Evolutionary conservation across 768 basidiomycete species (phyloP).

Genomic region (Leccinum arenicola): DNA sequence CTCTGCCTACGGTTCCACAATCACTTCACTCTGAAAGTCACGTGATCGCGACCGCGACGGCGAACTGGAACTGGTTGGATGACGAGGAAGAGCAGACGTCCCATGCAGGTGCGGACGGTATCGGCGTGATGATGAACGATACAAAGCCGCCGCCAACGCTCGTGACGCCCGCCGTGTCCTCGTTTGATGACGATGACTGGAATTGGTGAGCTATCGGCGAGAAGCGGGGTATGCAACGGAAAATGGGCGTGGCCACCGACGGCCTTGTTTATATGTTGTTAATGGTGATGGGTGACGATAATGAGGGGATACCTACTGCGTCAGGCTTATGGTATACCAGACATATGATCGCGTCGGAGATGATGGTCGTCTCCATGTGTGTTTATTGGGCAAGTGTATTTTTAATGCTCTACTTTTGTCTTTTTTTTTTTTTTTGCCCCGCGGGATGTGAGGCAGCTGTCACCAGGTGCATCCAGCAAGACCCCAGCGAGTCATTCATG

Average conservation of each 20-base stretch:
- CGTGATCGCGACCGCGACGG: slow-evolving; percentile 8
- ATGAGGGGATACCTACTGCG: not conserved
- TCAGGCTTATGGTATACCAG: not conserved
- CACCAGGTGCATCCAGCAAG: too few species aligned
- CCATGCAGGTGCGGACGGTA: slow-evolving; percentile 12
- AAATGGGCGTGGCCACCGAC: too few species aligned
- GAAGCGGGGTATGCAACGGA: not conserved
- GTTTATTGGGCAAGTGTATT: not conserved
- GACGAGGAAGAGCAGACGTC: slow-evolving; percentile 39
- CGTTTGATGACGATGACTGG: slow-evolving; percentile 51
- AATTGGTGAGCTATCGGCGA: slow-evolving; percentile 44
- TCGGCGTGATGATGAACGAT: slow-evolving; percentile 28
- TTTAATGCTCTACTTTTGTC: not conserved
- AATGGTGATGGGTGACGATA: not conserved
- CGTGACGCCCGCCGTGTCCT: slow-evolving; percentile 1
- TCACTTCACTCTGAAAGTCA: not conserved
- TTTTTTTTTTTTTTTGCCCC: not conserved
- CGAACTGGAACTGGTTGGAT: slow-evolving; percentile 28
- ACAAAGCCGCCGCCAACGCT: slow-evolving; percentile 17
- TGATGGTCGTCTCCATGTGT: not conserved
- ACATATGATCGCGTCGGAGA: not conserved
- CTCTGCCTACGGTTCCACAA: not conserved
- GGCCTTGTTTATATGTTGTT: not conserved
- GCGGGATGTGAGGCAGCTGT: too few species aligned
- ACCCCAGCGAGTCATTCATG: too few species aligned